A percentile compares a stretch with the other conserved stretches of the same genome.
Evolutionary conservation across 768 basidiomycete genomes (phyloP).

Genomic region (Lactarius vividus): DNA sequence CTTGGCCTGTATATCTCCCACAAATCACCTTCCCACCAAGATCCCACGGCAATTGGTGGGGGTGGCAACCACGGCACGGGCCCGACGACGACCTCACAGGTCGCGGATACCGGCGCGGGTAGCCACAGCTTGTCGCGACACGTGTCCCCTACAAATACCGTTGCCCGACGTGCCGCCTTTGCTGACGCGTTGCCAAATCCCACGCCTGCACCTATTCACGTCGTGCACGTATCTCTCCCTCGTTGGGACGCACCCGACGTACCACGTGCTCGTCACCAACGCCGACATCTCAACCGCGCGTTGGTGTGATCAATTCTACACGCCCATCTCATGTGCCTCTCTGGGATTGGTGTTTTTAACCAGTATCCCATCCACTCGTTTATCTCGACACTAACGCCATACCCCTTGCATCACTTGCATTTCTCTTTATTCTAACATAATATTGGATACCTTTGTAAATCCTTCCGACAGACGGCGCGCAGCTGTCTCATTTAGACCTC

Average conservation of each 20-base stretch:
- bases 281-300: slow-evolving; percentile 21
- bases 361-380: slow-evolving; percentile 36
- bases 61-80: slow-evolving; percentile 43
- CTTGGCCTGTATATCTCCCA: slow-evolving; percentile 60
- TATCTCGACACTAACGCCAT: slow-evolving; percentile 8
- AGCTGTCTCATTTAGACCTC: neutral
- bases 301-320: slow-evolving; percentile 2
- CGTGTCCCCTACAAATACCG: slow-evolving; percentile 62
- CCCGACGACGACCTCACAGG: slow-evolving; percentile 22
- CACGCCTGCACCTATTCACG: slow-evolving; percentile 13
- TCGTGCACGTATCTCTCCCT: slow-evolving; percentile 17
- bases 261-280: neutral
- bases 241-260: neutral
- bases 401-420: slow-evolving; percentile 9
- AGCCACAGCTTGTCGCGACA: slow-evolving; percentile 34
- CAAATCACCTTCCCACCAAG: slow-evolving; percentile 45
- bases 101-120: slow-evolving; percentile 19
- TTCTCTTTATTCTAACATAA: neutral
- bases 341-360: slow-evolving; percentile 28
- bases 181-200: slow-evolving; percentile 30
- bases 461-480: neutral
- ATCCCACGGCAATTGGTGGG: slow-evolving; percentile 65
- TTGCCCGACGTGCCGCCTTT: slow-evolving; percentile 40
- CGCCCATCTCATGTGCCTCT: neutral
- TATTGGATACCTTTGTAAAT: slow-evolving; percentile 19